Conservation (phyloP, 2,329 filamentous ascomycete genomes). For the Alternaria sp. region DNA sequence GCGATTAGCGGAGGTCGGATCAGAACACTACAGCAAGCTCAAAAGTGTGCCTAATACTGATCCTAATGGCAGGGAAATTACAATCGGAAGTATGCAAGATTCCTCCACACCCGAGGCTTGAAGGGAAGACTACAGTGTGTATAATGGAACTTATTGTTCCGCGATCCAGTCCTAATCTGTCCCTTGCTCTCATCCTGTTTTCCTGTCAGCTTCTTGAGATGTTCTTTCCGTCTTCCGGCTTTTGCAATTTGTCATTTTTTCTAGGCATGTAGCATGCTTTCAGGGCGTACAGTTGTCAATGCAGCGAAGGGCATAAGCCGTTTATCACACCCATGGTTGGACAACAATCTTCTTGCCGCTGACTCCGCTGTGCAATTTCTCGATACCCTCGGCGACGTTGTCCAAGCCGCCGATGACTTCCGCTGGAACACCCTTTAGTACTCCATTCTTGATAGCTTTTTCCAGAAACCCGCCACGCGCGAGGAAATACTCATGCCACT, state of each 20-base stretch:
- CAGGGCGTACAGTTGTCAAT: neutral
- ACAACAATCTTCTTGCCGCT: constrained; percentile 45
- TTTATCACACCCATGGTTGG: constrained; percentile 22
- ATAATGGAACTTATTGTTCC: neutral
- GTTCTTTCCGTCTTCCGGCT: neutral
- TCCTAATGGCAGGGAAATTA: neutral
- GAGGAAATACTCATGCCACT: constrained; percentile 30
- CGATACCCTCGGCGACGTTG: constrained; percentile 29
- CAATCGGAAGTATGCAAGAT: neutral
- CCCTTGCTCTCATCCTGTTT: neutral
- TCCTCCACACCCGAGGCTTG: neutral
- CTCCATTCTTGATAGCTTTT: constrained; percentile 25
- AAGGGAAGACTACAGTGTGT: neutral
- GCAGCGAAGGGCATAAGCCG: neutral
- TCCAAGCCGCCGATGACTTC: constrained; percentile 37
- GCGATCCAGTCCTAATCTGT: neutral
- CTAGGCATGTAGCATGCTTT: neutral
- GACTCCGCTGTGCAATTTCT: constrained; percentile 36
- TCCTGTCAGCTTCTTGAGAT: neutral
- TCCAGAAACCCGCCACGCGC: constrained; percentile 32
- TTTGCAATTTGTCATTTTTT: neutral
- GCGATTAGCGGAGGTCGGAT: neutral
- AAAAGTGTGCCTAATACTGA: neutral
- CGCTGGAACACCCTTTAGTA: constrained; percentile 32
- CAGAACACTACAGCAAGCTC: neutral